These are phyloP conservation scores for Blepharisma japonicum DNA, from an alignment of 73 alveolate species.

Conservation along the genomic window DNA sequence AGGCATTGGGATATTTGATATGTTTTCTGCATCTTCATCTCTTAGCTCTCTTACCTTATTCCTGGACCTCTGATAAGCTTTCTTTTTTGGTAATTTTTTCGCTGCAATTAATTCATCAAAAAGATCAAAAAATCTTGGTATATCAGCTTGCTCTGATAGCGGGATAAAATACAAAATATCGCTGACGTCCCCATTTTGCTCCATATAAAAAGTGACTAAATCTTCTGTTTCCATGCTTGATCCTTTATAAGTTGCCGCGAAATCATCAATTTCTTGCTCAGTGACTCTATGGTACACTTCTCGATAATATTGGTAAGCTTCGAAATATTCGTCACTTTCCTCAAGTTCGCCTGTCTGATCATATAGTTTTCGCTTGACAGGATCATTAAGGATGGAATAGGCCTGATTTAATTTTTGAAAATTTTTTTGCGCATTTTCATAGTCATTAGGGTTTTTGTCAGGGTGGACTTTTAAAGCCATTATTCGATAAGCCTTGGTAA, in stretches of 20 bases:
- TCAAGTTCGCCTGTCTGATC: constrained; percentile 75
- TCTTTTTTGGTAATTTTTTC: constrained; percentile 32
- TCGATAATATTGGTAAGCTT: constrained; percentile 61
- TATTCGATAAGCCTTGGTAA: constrained; percentile 55
- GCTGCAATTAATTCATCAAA: constrained; percentile 52
- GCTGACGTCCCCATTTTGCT: constrained; percentile 65
- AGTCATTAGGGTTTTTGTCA: constrained; percentile 69
- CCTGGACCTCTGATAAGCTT: constrained; percentile 13
- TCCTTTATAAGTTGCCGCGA: constrained; percentile 48
- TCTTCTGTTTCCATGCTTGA: constrained; percentile 59
- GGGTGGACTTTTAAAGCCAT: constrained; percentile 76
- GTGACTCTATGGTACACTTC: constrained; percentile 42
- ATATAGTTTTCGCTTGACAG: constrained; percentile 58
- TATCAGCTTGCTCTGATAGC: constrained; percentile 50
- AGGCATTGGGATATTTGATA: background rate
- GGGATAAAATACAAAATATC: constrained; percentile 60
- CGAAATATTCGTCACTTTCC: constrained; percentile 39
- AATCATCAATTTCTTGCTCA: constrained; percentile 56
- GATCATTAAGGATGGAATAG: constrained; percentile 56
- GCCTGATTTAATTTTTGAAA: constrained; percentile 62
- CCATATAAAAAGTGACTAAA: constrained; percentile 54
- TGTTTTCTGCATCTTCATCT: constrained; percentile 15
- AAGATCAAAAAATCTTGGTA: constrained; percentile 51
- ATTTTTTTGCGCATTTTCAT: constrained; percentile 54
- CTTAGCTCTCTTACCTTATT: constrained; percentile 28